Evolutionary conservation across 2,329 filamentous ascomycete genomes (phyloP), one percentile per base, ranked within the genome.

Genomic region (Sporothrix protearum): DNA sequence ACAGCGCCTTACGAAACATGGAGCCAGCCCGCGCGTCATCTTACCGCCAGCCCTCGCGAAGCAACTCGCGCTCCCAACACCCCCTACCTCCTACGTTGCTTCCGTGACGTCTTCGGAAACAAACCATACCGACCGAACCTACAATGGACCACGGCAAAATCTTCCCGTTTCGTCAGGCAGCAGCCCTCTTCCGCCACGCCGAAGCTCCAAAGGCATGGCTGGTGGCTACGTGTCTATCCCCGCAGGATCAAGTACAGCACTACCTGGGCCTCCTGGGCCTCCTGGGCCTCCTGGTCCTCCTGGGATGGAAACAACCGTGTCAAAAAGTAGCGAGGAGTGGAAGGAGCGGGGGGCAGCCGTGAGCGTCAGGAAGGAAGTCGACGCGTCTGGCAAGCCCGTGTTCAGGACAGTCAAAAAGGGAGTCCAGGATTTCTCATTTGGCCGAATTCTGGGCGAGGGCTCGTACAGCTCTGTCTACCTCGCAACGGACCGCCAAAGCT

Each of bases 381-480:
- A 98, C 80, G 88, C 92, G 39, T 92, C 90, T 75, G 96, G 96
- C 25, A 92, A 93, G 75, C 89, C 92, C 2, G 86, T 97, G 9
- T 86, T 93, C 74, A 90, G 93, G 73, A 90, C 92, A 72, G 91
- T 98, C 70, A 98, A 98, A 81, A 99, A 99, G 80, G 96, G 96
- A 1, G 96, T 99, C 59, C 92, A 96, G 75, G 96, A 99, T 82
- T 99, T 99, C 81, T 91, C 91, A 49, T 99, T 99, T 81, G 94
- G 94, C 30, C 88, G 92, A 70, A 91, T 95, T 2, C 85, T 99
- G 1, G 96, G 96, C 72, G 96, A 99, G 81, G 96, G 96, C 33
- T 99, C 96, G 6, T 99, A 99, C 86, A 98, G 95, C 78, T 97
- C 94, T 9, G 96, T 99, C 49, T 89, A 96, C 75, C 89, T 96